phyloP scores from a whole-genome alignment of 495 filamentous ascomycete species.

The Trichoderma reesei region DNA sequence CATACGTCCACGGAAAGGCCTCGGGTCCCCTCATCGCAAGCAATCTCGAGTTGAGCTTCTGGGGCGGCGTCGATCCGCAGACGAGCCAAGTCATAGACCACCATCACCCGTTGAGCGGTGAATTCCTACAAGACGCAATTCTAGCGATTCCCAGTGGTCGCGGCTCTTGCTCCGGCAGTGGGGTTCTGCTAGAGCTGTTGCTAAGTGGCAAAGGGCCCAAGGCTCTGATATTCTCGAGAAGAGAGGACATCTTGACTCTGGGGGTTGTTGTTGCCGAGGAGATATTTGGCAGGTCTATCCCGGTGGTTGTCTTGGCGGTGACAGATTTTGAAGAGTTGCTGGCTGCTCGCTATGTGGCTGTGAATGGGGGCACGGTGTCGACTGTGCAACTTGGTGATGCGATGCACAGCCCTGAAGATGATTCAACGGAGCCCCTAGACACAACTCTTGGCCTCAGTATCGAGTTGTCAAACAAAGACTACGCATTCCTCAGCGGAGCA shows the following conservation, averaged over 20 bases:
- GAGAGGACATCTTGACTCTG: conserved; percentile 1
- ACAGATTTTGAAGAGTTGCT: not conserved
- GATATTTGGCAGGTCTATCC: not conserved
- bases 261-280: conserved; percentile 4
- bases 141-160: conserved; percentile 2
- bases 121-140: not conserved
- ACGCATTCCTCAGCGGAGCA: not conserved
- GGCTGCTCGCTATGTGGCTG: not conserved
- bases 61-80: conserved; percentile 7
- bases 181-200: not conserved
- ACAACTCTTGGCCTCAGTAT: not conserved
- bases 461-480: not conserved
- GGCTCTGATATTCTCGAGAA: not conserved
- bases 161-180: conserved; percentile 4
- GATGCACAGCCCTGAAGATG: not conserved
- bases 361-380: not conserved
- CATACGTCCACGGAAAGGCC: not conserved
- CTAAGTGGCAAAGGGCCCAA: not conserved
- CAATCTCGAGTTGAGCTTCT: conserved; percentile 6
- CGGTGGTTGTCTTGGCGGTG: not conserved
- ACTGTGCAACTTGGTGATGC: not conserved
- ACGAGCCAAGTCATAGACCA: conserved; percentile 9
- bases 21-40: not conserved
- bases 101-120: not conserved
- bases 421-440: not conserved